A percentile compares a stretch with the other conserved stretches of the same genome.
Evolutionary conservation across 805 yeast genomes (phyloP).

Genomic region (Starmerella bombicola): DNA sequence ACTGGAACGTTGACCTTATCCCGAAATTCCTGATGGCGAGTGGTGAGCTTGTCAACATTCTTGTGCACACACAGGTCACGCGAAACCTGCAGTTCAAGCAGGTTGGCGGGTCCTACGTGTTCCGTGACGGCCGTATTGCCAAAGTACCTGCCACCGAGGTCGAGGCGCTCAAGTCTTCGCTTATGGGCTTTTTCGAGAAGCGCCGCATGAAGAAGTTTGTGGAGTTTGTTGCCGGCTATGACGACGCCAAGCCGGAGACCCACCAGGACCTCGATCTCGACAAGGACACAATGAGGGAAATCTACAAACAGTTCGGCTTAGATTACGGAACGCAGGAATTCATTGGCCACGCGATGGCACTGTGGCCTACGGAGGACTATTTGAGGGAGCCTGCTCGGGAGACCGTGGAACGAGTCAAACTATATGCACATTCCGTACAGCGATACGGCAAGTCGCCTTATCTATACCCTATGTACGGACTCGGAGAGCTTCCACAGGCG

Average conservation of each 20-base stretch:
- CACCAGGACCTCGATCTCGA: slow-evolving; percentile 78
- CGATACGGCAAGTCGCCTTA: slow-evolving; percentile 95
- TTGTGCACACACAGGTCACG: slow-evolving; percentile 92
- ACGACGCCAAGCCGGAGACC: slow-evolving; percentile 65
- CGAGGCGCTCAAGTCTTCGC: slow-evolving; percentile 82
- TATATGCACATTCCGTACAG: slow-evolving; percentile 83
- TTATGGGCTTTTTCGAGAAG: slow-evolving; percentile 94
- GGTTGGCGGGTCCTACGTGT: slow-evolving; percentile 90
- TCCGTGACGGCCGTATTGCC: slow-evolving; percentile 77
- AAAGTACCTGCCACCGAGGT: slow-evolving; percentile 87
- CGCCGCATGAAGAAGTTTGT: slow-evolving; percentile 86
- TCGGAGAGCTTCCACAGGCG: slow-evolving; percentile 98
- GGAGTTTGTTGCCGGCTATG: slow-evolving; percentile 72
- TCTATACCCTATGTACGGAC: slow-evolving; percentile 87
- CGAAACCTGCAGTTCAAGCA: slow-evolving; percentile 93
- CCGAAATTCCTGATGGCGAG: slow-evolving; percentile 96
- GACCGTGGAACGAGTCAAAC: slow-evolving; percentile 69
- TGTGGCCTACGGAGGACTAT: slow-evolving; percentile 87
- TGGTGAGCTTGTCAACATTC: slow-evolving; percentile 90
- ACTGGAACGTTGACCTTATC: slow-evolving; percentile 94
- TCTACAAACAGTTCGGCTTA: slow-evolving; percentile 76
- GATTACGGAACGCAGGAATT: slow-evolving; percentile 91
- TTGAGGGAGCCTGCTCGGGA: slow-evolving; percentile 82
- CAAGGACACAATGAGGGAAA: slow-evolving; percentile 78
- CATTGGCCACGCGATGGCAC: slow-evolving; percentile 97